phyloP scores from a whole-genome alignment of 2,329 filamentous ascomycete species.

The Macrophomina pseudophaseolina region DNA sequence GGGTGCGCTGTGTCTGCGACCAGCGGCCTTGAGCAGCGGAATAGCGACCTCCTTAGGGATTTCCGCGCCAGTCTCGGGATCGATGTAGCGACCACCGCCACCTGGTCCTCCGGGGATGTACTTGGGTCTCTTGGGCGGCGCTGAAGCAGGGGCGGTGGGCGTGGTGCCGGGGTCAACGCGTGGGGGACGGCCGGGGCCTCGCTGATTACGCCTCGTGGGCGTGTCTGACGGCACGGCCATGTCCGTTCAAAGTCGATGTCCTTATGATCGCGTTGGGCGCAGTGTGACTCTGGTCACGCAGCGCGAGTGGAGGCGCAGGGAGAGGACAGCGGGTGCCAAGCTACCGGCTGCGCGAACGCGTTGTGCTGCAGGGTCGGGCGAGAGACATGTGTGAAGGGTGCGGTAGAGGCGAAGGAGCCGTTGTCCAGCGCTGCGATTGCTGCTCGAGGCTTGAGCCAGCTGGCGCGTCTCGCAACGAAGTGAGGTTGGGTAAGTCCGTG shows the following conservation, averaged over 20 bases:
- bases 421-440: slow-evolving; percentile 3
- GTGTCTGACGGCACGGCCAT: slow-evolving; percentile 26
- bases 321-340: slow-evolving; percentile 25
- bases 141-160: slow-evolving; percentile 43
- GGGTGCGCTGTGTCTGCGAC: slow-evolving; percentile 22
- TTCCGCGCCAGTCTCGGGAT: slow-evolving; percentile 67
- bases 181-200: slow-evolving; percentile 26
- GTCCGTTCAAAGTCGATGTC: background rate
- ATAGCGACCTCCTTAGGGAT: slow-evolving; percentile 27
- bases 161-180: slow-evolving; percentile 19
- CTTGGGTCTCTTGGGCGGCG: slow-evolving; percentile 52
- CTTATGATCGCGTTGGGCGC: slow-evolving; percentile 22
- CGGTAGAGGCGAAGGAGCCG: background rate
- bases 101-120: slow-evolving; percentile 88
- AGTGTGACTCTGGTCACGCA: slow-evolving; percentile 25
- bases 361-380: slow-evolving; percentile 17
- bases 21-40: slow-evolving; percentile 25
- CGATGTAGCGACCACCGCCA: slow-evolving; percentile 82
- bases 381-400: slow-evolving; percentile 22
- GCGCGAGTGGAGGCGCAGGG: slow-evolving; percentile 26
- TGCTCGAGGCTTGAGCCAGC: slow-evolving; percentile 14
- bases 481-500: slow-evolving; percentile 12
- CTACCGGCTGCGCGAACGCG: slow-evolving; percentile 28
- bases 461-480: slow-evolving; percentile 24
- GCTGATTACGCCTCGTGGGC: slow-evolving; percentile 24